Percentiles rank a stretch among this genome's conserved stretches.
phyloP scores from a whole-genome alignment of 306 rosid genomes.

The Gastrolobium bilobum region DNA sequence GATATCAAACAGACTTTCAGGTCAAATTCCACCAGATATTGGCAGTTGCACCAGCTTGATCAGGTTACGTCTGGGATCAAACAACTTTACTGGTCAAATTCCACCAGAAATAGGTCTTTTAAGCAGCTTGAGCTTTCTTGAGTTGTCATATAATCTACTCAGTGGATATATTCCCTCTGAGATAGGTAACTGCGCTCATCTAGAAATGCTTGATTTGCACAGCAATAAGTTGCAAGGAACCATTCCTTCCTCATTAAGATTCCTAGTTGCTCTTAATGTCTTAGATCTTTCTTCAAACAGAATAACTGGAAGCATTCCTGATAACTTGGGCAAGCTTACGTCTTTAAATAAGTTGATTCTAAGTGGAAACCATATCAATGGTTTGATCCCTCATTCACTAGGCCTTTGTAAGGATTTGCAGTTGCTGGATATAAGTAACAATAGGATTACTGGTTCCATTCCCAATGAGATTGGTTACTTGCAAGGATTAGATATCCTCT shows the following conservation, averaged over 20 bases:
- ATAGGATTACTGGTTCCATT: constrained; percentile 72
- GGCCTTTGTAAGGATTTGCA: constrained; percentile 84
- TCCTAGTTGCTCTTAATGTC: constrained; percentile 71
- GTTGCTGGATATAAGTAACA: constrained; percentile 85
- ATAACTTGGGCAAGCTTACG: constrained; percentile 67
- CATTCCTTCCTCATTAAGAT: constrained; percentile 76
- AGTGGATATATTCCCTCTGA: constrained; percentile 73
- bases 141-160: constrained; percentile 77
- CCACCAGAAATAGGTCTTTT: constrained; percentile 80
- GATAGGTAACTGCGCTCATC: constrained; percentile 79
- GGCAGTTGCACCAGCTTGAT: constrained; percentile 78
- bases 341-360: constrained; percentile 77
- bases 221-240: constrained; percentile 75
- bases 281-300: constrained; percentile 85
- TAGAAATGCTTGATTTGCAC: constrained; percentile 94
- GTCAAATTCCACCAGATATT: constrained; percentile 77
- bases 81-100: constrained; percentile 78
- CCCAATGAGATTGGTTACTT: constrained; percentile 80
- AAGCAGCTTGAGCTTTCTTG: constrained; percentile 76
- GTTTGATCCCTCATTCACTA: constrained; percentile 74
- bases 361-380: constrained; percentile 71
- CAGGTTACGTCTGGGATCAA: constrained; percentile 88
- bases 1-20: constrained; percentile 85
- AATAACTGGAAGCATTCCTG: constrained; percentile 73
- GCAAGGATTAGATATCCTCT: constrained; percentile 84